Conservation (phyloP, 176 grass and related monocot genomes). For the Stipa capillata region DNA sequence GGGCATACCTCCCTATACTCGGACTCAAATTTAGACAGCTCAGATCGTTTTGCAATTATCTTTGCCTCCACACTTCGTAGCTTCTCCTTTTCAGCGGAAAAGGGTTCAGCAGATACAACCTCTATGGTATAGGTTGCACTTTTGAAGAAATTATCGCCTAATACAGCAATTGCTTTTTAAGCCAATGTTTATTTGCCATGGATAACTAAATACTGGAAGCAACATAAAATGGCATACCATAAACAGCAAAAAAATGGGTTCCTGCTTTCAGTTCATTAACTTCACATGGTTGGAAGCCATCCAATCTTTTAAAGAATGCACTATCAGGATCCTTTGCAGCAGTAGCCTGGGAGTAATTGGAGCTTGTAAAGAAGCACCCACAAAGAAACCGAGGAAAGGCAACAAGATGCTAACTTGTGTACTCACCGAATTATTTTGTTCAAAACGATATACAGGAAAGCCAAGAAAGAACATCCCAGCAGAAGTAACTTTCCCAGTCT, state of each 20-base stretch:
- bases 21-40: conserved; percentile 89
- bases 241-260: conserved; percentile 86
- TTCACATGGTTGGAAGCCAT: conserved; percentile 97
- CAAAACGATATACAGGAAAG: conserved; percentile 89
- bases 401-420: neutral
- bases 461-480: conserved; percentile 95
- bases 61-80: conserved; percentile 66
- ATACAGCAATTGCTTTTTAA: neutral
- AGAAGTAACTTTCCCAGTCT: conserved; percentile 77
- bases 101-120: conserved; percentile 77
- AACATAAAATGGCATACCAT: conserved; percentile 50
- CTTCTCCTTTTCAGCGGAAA: conserved; percentile 70
- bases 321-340: conserved; percentile 75
- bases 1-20: conserved; percentile 83
- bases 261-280: conserved; percentile 97
- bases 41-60: conserved; percentile 73
- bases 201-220: neutral
- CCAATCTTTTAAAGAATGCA: conserved; percentile 97
- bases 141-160: conserved; percentile 99
- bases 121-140: conserved; percentile 88
- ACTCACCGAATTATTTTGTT: conserved; percentile 66
- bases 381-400: neutral
- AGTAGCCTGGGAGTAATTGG: conserved; percentile 44
- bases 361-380: conserved; percentile 9
- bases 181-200: neutral